Base-by-base conservation (phyloP, 169 alveolate species). In the Eimeria necatrix region DNA sequence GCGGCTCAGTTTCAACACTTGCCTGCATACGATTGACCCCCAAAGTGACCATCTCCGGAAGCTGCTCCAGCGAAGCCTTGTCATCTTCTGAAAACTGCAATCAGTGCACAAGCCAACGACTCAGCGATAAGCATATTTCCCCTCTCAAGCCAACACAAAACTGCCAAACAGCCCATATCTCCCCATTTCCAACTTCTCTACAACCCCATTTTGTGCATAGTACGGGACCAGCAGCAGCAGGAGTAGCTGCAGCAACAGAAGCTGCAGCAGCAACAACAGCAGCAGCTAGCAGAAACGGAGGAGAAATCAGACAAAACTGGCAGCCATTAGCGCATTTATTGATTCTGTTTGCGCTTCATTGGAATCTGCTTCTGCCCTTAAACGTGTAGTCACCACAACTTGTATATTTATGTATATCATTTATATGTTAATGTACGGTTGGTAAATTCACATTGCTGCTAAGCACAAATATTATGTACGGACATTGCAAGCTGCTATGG, bases 1-100 rank as follows among this genome's bases (percentile, higher is more conserved):
- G 59, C 59, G 18, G 61, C 22, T 41, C 20, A 18, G 16, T 24
- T 20, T 70, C 32, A 20, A 7, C 22, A 8, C 90, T 51, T 81
- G 56, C 90, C 90, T 81, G 64, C 90, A 81, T 81, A 46, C 90
- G 90, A n/a, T 81, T 81, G 18, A 81, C 49, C 49, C 90, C 90
- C 73, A 81, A 49, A 4, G 90, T 22, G 8, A 81, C 90, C 90
- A 81, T 81, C 49, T 81, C 90, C 24, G 90, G 73, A 4, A 81
- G 90, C 73, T 81, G 90, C 73, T 81, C 73, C 9, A 12, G 22
- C 32, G 90, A 18, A 4, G 90, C 64, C 49, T 49, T 81, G 22
- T 81, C 71, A 22, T 81, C 90, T 20, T 81, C 90, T 52, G 90
- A 81, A 14, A 81, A 81, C 90, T 81, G 90, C 80, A 32, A 32